Evolutionary conservation across 2,329 filamentous ascomycete genomes (phyloP).

Genomic region (Sclerotiophoma versabilis): DNA sequence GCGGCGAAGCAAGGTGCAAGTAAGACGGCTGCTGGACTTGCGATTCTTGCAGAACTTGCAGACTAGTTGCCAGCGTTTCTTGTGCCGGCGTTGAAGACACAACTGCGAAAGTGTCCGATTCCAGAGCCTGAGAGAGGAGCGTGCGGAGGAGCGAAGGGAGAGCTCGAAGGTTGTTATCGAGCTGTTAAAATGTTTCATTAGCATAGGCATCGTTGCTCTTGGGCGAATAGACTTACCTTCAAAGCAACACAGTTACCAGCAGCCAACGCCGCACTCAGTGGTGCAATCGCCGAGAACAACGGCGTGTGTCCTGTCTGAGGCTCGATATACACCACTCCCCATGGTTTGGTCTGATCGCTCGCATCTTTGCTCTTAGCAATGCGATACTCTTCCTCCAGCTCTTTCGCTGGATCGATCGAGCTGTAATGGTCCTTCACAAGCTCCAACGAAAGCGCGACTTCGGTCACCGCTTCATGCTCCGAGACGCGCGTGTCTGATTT

Average conservation of each 20-base stretch:
- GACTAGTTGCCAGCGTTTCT: constrained; percentile 29
- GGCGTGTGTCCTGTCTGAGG: constrained; percentile 55
- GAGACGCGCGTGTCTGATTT: constrained; percentile 49
- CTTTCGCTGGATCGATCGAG: constrained; percentile 49
- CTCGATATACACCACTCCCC: constrained; percentile 58
- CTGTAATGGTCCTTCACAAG: constrained; percentile 51
- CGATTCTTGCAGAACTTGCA: constrained; percentile 47
- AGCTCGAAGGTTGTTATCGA: constrained; percentile 51
- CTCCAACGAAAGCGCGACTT: constrained; percentile 52
- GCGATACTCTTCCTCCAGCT: constrained; percentile 53
- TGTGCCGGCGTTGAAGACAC: constrained; percentile 43
- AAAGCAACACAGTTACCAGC: constrained; percentile 61
- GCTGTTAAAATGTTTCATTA: too few species aligned
- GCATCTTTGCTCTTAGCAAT: constrained; percentile 53
- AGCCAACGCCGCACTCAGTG: constrained; percentile 56
- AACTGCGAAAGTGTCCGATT: constrained; percentile 59
- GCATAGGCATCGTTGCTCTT: neutral
- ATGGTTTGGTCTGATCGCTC: constrained; percentile 39
- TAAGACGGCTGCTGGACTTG: constrained; percentile 18
- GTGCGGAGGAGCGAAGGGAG: constrained; percentile 48
- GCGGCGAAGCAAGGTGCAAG: constrained; percentile 47
- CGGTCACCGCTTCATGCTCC: constrained; percentile 50
- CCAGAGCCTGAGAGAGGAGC: constrained; percentile 52
- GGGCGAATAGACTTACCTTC: constrained; percentile 48
- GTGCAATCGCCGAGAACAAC: constrained; percentile 50